Conservation (phyloP, 176 grass and related monocot species). For the Avena insularis region DNA sequence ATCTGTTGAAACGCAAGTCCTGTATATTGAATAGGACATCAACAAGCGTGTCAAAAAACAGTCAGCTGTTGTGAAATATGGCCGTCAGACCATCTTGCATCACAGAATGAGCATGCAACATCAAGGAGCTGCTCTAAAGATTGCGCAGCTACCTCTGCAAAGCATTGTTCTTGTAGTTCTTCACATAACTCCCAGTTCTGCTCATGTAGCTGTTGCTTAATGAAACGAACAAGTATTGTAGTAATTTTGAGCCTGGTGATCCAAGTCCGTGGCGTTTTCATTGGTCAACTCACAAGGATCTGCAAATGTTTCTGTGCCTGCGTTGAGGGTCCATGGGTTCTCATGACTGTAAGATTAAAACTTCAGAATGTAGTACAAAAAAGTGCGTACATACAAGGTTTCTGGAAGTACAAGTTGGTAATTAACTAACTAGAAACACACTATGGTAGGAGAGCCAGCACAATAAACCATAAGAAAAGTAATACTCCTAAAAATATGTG, state of each 20-base stretch:
- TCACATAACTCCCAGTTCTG: neutral
- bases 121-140: neutral
- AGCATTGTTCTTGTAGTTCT: neutral
- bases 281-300: conserved; percentile 4
- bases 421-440: neutral
- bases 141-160: neutral
- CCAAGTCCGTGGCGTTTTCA: neutral
- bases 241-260: neutral
- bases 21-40: conserved; percentile 2
- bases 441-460: neutral
- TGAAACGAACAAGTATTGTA: neutral
- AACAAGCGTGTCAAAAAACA: neutral
- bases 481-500: neutral
- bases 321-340: neutral
- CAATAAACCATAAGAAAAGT: neutral
- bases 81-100: neutral
- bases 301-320: neutral
- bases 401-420: neutral
- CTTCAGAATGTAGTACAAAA: neutral
- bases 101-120: neutral
- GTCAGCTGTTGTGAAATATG: neutral
- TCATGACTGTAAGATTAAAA: neutral
- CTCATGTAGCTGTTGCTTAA: neutral
- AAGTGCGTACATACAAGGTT: neutral
- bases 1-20: neutral